Evolutionary conservation across 495 filamentous ascomycete genomes (phyloP), one percentile per base, ranked within the genome.

Genomic region (Penicillium crystallinum): DNA sequence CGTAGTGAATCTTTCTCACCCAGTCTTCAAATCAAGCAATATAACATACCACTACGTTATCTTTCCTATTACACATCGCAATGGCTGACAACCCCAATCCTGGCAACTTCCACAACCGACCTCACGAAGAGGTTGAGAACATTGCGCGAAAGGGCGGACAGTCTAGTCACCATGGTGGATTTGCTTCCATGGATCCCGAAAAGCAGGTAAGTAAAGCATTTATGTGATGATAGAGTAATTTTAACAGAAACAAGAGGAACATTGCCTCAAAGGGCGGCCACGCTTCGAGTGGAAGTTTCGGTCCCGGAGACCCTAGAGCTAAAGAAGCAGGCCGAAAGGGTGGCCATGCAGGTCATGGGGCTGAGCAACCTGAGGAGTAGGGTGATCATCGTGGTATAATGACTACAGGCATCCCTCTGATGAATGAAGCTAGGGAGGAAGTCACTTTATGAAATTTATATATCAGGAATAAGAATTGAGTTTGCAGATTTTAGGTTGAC

Each of bases 71-170:
- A 29, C 25, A n/a, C n/a, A n/a, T 39, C 46, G 18, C 12, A 18
- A 53, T 53, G 51, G 17, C 35, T 9, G 11, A 30, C 23, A 59
- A 59, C 59, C 63, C 62, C 49, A 86, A 86, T 62, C 81, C 80
- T 44, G 76, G 79, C 29, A 83, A 84, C 63, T 84, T 84, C 60
- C 76, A 77, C 72, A 85, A 85, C 73, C 78, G 81, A 49, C 69
- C 79, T 40, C 74, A 76, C 51, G 79, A 82, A 40, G 78, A 85
- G 52, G 80, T 85, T 7, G 62, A 66, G 33, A 71, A 74, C 11
- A 78, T 81, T 44, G 83, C 79, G 4, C 55, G 61, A 2, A 80
- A 81, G 65, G 80, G 77, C 8, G 78, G 77, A 30, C 67, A 74
- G 43, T 65, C 77, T 21, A 72, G 69, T 48, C 57, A 66, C 49